Evolutionary conservation across 116 monocot species (phyloP), one percentile per base, ranked within the genome.

Genomic region (Papilionanthe hybrid): DNA sequence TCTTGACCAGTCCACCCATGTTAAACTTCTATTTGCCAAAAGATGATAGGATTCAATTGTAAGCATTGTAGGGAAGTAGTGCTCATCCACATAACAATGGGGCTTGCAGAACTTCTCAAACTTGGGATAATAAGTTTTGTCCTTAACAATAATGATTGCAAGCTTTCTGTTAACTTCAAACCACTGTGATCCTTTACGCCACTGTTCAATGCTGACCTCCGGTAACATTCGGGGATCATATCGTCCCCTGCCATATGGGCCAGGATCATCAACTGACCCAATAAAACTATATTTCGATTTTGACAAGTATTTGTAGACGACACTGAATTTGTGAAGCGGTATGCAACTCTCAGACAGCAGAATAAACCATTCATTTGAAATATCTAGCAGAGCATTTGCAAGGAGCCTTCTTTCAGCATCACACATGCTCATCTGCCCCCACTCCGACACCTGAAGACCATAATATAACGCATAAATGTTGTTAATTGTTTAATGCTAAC

Each of bases 371-470:
- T 89, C 89, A 6, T 89, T 89, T 17, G 86, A 83, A 28, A 86
- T 60, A 68, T 89, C 89, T 22, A 86, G 79, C 72, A 89, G 53
- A 9, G 89, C 86, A 67, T 89, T 89, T 23, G 84, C 89, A 20
- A 89, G 86, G 23, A 89, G 82, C 5, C 89, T 79, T 79, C 86
- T 81, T 53, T 89, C 89, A 44, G 89, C 89, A 81, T 89, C 89
- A 45, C 89, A 89, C 89, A 89, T 89, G 67, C 84, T 89, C 89
- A 96, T 88, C 86, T 82, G 79, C 25, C 93, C 86, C 86, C 86
- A 79, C 67, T 89, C 89, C 7, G 86, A 50, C 13, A 84, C 79
- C 89, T 89, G 72, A 42, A 19, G 1, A 43, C 42, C 69, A 53
- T 53, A 53, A 53, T 4, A 53, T 53, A 17, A 3, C 53, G 17